These are phyloP conservation scores for Arthrobotrys musiformis DNA, from an alignment of 2,329 filamentous ascomycete genomes.

Conservation along the genomic window DNA sequence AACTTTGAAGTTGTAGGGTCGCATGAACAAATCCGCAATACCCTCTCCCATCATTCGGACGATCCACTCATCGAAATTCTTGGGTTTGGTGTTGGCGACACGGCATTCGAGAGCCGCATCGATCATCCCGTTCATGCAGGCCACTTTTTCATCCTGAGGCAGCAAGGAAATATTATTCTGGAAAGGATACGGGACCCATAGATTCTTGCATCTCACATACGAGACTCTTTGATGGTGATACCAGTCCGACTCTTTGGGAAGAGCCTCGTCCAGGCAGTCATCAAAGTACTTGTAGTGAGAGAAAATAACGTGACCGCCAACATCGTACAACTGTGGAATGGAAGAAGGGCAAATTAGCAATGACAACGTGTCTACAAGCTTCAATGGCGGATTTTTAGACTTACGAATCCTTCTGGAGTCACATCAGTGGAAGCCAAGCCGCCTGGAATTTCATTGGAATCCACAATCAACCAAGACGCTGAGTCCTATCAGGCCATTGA, in stretches of 20 bases:
- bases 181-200: conserved; percentile 99
- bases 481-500: conserved; percentile 71
- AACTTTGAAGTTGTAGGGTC: conserved; percentile 99
- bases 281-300: conserved; percentile 99
- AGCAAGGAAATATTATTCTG: conserved; percentile 99
- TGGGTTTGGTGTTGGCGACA: conserved; percentile 88
- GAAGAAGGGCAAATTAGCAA: neutral
- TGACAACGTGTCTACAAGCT: conserved; percentile 1
- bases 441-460: conserved; percentile 89
- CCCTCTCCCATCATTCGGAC: conserved; percentile 87
- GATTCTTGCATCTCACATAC: conserved; percentile 94
- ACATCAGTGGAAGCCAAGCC: conserved; percentile 95
- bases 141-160: conserved; percentile 95
- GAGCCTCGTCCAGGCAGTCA: conserved; percentile 96
- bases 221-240: conserved; percentile 98
- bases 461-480: conserved; percentile 95
- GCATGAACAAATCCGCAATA: conserved; percentile 96
- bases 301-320: conserved; percentile 98
- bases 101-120: conserved; percentile 89
- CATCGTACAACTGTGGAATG: conserved; percentile 84
- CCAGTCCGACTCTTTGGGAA: conserved; percentile 94
- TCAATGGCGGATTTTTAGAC: conserved; percentile 64
- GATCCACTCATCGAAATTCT: conserved; percentile 99
- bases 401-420: conserved; percentile 95
- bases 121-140: conserved; percentile 93